These are phyloP conservation scores for Trypethelium eluteriae DNA, from an alignment of 495 filamentous ascomycete species.

Conservation along the genomic window DNA sequence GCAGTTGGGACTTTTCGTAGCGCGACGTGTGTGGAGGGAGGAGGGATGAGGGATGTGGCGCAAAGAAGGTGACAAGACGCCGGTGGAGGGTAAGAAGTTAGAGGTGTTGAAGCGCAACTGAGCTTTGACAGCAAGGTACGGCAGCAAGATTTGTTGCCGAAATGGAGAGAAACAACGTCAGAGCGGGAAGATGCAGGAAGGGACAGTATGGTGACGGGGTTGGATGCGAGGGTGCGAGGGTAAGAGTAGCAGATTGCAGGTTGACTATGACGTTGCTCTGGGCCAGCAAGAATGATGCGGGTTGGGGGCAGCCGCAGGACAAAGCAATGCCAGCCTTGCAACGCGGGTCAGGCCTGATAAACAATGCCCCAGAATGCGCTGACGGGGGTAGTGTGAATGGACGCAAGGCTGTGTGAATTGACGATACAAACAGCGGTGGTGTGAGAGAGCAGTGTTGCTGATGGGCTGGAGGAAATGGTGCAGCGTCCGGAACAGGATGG, in stretches of 20 bases:
- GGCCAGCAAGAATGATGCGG: conserved; percentile 9
- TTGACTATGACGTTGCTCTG: conserved; percentile 4
- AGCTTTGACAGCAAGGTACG: neutral
- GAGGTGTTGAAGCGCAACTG: neutral
- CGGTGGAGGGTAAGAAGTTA: neutral
- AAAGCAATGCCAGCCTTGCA: neutral
- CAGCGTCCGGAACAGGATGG: neutral
- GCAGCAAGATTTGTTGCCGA: neutral
- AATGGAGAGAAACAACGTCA: neutral
- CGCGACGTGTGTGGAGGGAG: neutral
- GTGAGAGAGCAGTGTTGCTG: neutral
- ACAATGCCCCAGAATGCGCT: no score
- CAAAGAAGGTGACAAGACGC: neutral
- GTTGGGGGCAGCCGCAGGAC: neutral
- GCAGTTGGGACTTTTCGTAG: neutral
- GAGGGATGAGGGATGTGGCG: conserved; percentile 14
- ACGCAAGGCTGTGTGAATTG: no score
- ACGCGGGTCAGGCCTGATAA: no score
- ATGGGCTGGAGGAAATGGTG: neutral
- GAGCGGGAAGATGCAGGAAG: conserved; percentile 6
- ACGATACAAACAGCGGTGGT: no score
- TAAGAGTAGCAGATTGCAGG: neutral
- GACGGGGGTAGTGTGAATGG: no score
- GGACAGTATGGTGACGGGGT: neutral
- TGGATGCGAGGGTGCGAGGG: neutral